Evolutionary conservation across 2,329 filamentous ascomycete genomes (phyloP).

Genomic region (Blastomyces parvus): DNA sequence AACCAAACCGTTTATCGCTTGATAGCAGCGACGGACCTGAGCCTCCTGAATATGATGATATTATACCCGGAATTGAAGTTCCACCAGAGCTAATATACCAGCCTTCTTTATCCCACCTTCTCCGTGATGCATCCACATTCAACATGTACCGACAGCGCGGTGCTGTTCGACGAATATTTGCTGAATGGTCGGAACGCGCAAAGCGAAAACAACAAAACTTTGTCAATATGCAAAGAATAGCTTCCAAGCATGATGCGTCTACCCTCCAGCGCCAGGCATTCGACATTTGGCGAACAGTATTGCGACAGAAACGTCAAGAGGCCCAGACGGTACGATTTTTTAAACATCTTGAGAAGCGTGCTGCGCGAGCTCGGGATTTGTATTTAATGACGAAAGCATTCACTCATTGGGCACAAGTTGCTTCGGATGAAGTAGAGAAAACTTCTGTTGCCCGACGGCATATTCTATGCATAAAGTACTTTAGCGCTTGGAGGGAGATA

Average conservation of each 20-base stretch:
- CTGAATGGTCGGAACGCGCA: slow-evolving; percentile 41
- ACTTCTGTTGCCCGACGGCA: slow-evolving; percentile 61
- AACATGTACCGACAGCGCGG: slow-evolving; percentile 35
- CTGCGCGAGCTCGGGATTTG: slow-evolving; percentile 54
- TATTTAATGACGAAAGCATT: slow-evolving; percentile 57
- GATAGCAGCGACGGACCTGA: slow-evolving; percentile 17
- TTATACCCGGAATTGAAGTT: slow-evolving; percentile 22
- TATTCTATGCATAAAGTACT: slow-evolving; percentile 59
- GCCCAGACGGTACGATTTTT: slow-evolving; percentile 46
- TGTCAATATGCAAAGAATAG: slow-evolving; percentile 34
- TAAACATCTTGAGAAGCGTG: slow-evolving; percentile 48
- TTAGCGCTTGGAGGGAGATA: slow-evolving; percentile 59
- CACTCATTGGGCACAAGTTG: slow-evolving; percentile 57
- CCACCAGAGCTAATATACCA: slow-evolving; percentile 37
- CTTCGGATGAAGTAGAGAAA: slow-evolving; percentile 55
- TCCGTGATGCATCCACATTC: slow-evolving; percentile 43
- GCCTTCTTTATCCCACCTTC: slow-evolving; percentile 43
- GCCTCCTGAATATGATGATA: slow-evolving; percentile 17
- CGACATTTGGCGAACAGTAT: slow-evolving; percentile 40
- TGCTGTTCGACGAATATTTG: slow-evolving; percentile 32
- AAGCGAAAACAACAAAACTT: slow-evolving; percentile 30
- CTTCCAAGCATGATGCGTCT: slow-evolving; percentile 42
- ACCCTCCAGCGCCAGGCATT: slow-evolving; percentile 46
- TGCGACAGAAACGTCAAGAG: slow-evolving; percentile 33
- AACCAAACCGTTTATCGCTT: background rate